Percentiles rank a stretch among this genome's conserved stretches.
These are phyloP conservation scores for Lathyrus aphaca DNA, from an alignment of 306 rosid species.

Conservation along the genomic window DNA sequence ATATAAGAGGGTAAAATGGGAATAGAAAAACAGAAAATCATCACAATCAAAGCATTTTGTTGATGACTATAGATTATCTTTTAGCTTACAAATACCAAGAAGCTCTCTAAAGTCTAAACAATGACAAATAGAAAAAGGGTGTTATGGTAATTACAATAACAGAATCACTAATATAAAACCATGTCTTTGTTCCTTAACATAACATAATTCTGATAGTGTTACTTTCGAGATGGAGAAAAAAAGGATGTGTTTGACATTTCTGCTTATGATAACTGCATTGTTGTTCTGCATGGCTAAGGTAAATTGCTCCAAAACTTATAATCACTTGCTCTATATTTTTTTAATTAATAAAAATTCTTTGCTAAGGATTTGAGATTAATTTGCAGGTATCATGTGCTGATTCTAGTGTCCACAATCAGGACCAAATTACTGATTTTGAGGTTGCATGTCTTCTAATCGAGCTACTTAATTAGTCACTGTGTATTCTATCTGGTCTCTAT, in stretches of 20 bases:
- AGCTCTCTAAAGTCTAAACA: background rate
- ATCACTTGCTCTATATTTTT: background rate
- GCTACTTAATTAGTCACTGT: background rate
- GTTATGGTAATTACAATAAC: slow-evolving; percentile 24
- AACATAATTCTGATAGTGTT: background rate
- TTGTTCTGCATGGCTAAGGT: slow-evolving; percentile 44
- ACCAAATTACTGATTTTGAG: slow-evolving; percentile 34
- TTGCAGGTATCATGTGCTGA: slow-evolving; percentile 39
- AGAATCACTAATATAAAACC: slow-evolving; percentile 32
- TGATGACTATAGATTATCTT: too few relatives aligned
- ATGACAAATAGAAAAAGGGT: slow-evolving; percentile 33
- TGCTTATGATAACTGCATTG: slow-evolving; percentile 32
- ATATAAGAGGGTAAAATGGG: too few relatives aligned
- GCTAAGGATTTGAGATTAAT: slow-evolving; percentile 20
- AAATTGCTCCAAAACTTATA: slow-evolving; percentile 12
- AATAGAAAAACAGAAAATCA: too few relatives aligned
- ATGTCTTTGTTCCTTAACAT: background rate
- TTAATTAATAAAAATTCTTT: background rate
- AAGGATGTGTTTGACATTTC: slow-evolving; percentile 17
- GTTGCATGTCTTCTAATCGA: slow-evolving; percentile 34
- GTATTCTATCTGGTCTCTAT: too few relatives aligned
- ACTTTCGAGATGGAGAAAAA: slow-evolving; percentile 36
- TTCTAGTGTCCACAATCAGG: slow-evolving; percentile 40
- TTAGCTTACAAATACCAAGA: slow-evolving; percentile 1
- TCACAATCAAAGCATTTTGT: too few relatives aligned